phyloP scores from a whole-genome alignment of 345 rosid genomes.

The Camelina sativa region DNA sequence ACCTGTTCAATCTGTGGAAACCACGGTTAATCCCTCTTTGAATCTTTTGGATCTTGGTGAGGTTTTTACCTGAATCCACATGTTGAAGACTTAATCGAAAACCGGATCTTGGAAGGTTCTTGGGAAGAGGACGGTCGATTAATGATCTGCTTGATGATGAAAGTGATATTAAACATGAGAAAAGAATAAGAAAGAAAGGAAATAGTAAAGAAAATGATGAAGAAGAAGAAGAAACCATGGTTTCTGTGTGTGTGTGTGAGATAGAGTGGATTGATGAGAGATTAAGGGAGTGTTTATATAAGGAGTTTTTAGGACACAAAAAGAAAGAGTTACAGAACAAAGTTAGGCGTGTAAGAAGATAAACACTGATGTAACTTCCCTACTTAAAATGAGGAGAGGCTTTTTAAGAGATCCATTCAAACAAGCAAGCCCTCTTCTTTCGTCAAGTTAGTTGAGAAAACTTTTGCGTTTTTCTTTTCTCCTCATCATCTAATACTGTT shows the following conservation, averaged over 20 bases:
- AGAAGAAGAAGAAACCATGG: slow-evolving; percentile 36
- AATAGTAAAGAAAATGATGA: slow-evolving; percentile 27
- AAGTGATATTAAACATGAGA: slow-evolving; percentile 21
- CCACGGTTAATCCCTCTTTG: slow-evolving; percentile 74
- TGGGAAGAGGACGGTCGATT: slow-evolving; percentile 32
- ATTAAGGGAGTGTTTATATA: slow-evolving; percentile 38
- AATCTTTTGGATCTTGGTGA: slow-evolving; percentile 72
- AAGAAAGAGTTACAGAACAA: slow-evolving; percentile 21
- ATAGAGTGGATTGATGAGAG: slow-evolving; percentile 23
- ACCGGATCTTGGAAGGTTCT: slow-evolving; percentile 38
- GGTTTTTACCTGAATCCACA: slow-evolving; percentile 74
- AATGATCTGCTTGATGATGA: slow-evolving; percentile 43
- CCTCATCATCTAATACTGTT: slow-evolving; percentile 19
- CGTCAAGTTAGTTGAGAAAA: slow-evolving; percentile 33
- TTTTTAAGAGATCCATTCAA: slow-evolving; percentile 36
- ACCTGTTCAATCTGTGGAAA: slow-evolving; percentile 56
- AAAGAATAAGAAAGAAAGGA: slow-evolving; percentile 26
- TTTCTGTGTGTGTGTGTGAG: slow-evolving; percentile 16
- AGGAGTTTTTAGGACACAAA: slow-evolving; percentile 27
- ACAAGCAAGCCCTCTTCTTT: slow-evolving; percentile 45
- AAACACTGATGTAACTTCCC: slow-evolving; percentile 36
- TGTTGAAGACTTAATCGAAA: slow-evolving; percentile 61
- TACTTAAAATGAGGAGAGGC: slow-evolving; percentile 43
- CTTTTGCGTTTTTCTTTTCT: not conserved
- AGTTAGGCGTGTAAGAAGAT: slow-evolving; percentile 45